Evolutionary conservation across 192 early-diverging fungal species (phyloP).

Genomic region (Coemansia sp.): DNA sequence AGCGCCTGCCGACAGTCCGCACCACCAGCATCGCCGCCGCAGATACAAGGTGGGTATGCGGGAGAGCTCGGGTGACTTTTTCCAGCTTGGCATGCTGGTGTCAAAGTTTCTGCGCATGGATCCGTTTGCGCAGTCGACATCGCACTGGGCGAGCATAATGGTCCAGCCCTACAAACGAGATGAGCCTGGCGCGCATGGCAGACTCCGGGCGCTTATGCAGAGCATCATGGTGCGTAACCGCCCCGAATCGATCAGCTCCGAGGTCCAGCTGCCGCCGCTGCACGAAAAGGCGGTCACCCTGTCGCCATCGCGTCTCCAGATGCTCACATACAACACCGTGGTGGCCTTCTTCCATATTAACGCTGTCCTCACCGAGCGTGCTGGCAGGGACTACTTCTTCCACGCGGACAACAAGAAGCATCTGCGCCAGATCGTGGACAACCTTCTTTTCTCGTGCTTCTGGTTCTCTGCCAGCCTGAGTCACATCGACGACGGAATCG

Average conservation of each 20-base stretch:
- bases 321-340: slow-evolving; percentile 44
- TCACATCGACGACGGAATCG: slow-evolving; percentile 38
- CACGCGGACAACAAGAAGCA: slow-evolving; percentile 60
- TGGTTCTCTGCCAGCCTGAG: slow-evolving; percentile 60
- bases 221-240: slow-evolving; percentile 74
- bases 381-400: slow-evolving; percentile 74
- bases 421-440: slow-evolving; percentile 61
- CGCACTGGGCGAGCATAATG: slow-evolving; percentile 55
- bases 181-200: slow-evolving; percentile 46
- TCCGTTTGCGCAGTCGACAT: slow-evolving; percentile 58
- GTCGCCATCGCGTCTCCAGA: slow-evolving; percentile 34
- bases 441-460: slow-evolving; percentile 64
- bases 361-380: slow-evolving; percentile 61
- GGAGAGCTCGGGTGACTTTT: slow-evolving; percentile 40
- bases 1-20: neutral
- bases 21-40: neutral
- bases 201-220: slow-evolving; percentile 62
- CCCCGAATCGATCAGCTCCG: slow-evolving; percentile 55
- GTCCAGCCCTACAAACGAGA: slow-evolving; percentile 58
- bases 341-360: slow-evolving; percentile 71
- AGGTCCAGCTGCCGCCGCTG: slow-evolving; percentile 67
- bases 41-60: slow-evolving; percentile 15
- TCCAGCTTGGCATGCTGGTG: slow-evolving; percentile 62
- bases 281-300: slow-evolving; percentile 40
- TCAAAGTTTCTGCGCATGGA: slow-evolving; percentile 61